These are phyloP conservation scores for Aspergillus udagawae DNA, from an alignment of 2,329 filamentous ascomycete genomes.

Conservation along the genomic window DNA sequence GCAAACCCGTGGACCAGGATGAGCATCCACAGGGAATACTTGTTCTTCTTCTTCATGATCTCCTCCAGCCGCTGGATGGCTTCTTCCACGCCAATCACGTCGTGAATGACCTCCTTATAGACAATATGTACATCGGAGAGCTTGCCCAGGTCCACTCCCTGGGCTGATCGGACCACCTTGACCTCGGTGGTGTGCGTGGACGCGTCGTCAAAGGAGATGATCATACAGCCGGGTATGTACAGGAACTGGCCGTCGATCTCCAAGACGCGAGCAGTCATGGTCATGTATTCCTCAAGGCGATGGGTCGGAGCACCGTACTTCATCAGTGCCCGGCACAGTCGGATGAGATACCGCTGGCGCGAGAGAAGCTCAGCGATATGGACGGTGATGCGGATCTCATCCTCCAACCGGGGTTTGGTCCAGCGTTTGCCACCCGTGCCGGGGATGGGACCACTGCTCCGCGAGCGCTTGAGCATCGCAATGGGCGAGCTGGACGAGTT, in stretches of 20 bases:
- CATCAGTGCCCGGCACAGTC: constrained; percentile 85
- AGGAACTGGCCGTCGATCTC: constrained; percentile 88
- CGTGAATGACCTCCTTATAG: constrained; percentile 49
- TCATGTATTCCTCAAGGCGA: constrained; percentile 85
- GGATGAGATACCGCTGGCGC: constrained; percentile 78
- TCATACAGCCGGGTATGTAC: constrained; percentile 92
- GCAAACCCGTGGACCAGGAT: constrained; percentile 70
- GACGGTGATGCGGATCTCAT: constrained; percentile 58
- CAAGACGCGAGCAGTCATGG: constrained; percentile 80
- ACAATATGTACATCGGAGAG: constrained; percentile 45
- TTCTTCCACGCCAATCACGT: constrained; percentile 46
- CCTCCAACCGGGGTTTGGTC: constrained; percentile 35
- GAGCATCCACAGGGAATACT: constrained; percentile 52
- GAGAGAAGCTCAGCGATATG: constrained; percentile 68
- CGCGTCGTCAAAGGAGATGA: constrained; percentile 74
- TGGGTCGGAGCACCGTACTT: constrained; percentile 89
- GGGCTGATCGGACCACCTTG: constrained; percentile 42
- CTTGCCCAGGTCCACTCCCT: constrained; percentile 45
- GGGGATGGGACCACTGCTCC: constrained; percentile 31
- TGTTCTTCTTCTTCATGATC: constrained; percentile 57
- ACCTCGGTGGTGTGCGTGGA: constrained; percentile 48
- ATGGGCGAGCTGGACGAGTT: constrained; percentile 26
- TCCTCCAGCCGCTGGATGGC: constrained; percentile 44
- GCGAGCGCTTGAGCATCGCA: constrained; percentile 32
- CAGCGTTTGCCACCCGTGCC: constrained; percentile 24